Conservation (phyloP, 331 rosid genomes). For the Quercus tomentella region DNA sequence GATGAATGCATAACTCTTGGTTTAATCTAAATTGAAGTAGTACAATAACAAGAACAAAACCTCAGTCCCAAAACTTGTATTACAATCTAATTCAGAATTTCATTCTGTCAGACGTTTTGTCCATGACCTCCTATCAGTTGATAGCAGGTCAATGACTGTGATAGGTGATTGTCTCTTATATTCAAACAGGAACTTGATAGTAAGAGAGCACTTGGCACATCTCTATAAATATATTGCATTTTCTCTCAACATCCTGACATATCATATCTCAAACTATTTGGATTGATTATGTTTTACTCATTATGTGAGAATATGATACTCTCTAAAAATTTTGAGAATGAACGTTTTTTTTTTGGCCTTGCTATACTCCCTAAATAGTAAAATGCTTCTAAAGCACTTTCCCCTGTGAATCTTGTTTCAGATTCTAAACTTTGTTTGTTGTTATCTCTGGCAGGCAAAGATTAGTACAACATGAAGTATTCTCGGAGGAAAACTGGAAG, state of each 20-base stretch:
- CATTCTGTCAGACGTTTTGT: background rate
- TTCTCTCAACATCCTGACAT: background rate
- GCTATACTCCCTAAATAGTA: conserved; percentile 1
- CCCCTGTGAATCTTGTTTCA: conserved; percentile 3
- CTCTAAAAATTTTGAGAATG: background rate
- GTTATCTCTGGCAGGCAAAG: conserved; percentile 68
- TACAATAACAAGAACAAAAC: too few species aligned
- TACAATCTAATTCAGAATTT: background rate
- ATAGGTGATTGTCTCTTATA: background rate
- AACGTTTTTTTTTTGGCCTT: background rate
- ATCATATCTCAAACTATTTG: background rate
- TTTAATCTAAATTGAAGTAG: background rate
- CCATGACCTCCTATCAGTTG: background rate
- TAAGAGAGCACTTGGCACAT: background rate
- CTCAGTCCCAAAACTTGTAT: too few species aligned
- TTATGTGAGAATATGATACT: background rate
- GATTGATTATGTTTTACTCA: background rate
- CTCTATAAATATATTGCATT: background rate
- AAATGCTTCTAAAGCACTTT: background rate
- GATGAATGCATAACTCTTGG: background rate
- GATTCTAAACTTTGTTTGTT: conserved; percentile 15
- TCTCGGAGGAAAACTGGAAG: conserved; percentile 88
- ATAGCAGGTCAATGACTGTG: background rate
- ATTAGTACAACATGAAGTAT: conserved; percentile 66
- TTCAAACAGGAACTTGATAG: background rate